Evolutionary conservation across 2,329 filamentous ascomycete species (phyloP).

Genomic region (Epicoccum sorghinum): DNA sequence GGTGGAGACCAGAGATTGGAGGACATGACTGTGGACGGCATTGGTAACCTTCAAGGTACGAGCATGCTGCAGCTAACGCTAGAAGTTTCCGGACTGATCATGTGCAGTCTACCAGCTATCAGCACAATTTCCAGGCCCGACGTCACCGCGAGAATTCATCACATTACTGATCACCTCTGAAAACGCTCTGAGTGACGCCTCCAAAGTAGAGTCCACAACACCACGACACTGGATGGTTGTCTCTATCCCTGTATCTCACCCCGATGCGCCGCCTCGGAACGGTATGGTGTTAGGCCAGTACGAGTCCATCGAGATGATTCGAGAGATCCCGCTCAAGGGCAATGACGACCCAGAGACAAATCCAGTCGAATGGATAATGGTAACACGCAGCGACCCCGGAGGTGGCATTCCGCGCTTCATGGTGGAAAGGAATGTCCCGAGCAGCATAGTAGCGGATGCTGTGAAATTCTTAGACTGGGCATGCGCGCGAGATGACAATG

Average conservation of each 20-base stretch:
- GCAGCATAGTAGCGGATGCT: constrained; percentile 78
- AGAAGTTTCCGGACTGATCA: constrained; percentile 4
- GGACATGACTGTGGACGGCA: constrained; percentile 62
- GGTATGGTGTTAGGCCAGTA: constrained; percentile 86
- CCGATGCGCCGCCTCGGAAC: constrained; percentile 69
- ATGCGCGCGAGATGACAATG: constrained; percentile 55
- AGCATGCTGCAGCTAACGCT: background rate
- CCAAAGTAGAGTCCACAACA: constrained; percentile 46
- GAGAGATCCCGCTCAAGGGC: constrained; percentile 70
- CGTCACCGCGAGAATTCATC: constrained; percentile 86
- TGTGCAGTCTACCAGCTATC: constrained; percentile 79
- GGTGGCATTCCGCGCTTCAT: constrained; percentile 88
- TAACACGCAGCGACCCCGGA: constrained; percentile 86
- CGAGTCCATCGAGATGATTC: constrained; percentile 89
- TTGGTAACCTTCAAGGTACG: constrained; percentile 68
- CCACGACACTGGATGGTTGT: constrained; percentile 83
- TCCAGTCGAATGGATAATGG: constrained; percentile 90
- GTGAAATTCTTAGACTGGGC: constrained; percentile 85
- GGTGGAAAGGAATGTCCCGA: constrained; percentile 87
- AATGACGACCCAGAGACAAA: constrained; percentile 60
- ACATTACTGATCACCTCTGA: constrained; percentile 74
- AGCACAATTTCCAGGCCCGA: constrained; percentile 88
- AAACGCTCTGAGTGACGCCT: constrained; percentile 56
- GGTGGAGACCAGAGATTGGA: constrained; percentile 79
- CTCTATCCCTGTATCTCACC: constrained; percentile 82